Base-by-base conservation (phyloP, 352 stramenopile species). In the Pythium guiyangense region DNA sequence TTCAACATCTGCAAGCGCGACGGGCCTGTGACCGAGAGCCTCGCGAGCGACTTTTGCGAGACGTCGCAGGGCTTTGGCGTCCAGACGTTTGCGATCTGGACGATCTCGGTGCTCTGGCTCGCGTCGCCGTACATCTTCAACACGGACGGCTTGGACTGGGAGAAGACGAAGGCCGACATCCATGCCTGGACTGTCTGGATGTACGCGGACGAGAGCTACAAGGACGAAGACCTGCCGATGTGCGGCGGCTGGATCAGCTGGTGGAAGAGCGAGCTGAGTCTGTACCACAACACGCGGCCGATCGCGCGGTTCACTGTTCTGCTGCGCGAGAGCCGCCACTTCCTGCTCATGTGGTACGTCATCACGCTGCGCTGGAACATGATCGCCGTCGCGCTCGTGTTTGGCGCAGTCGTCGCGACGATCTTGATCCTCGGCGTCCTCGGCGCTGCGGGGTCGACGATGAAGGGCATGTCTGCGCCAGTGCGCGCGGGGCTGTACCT, bases 301-400 rank as follows among this genome's bases (percentile, higher is more conserved):
- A 88, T 91, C 60, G 77, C 84, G 43, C 81, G 84, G 42, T 59
- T 91, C 22, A 91, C 79, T 1, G 84, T 94, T 9, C 59, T 94
- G 51, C 48, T 94, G 29, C 82, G 84, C 18, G 84, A 94, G 69
- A 73, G 66, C 25, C 81, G 84, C 20, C 84, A 94, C 66, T 92
- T 94, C 37, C 40, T 94, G 44, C 69, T 94, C 45, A 84, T 91
- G 76, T 94, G 79, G 79, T 94, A 94, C 51, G 82, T 94, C 5
- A 68, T 91, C 53, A 87, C 84, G 9, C 70, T 94, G 20, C 63
- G 83, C 51, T 88, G 77, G 70, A 64, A 80, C 34, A 67, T 81
- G 20, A 1, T 80, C 0, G 69, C 69, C 6, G 74, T 94, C 1
- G 74, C 61, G 1, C 46, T 90, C 17, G 77, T 88, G 31, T 74